Evolutionary conservation across 2,329 filamentous ascomycete species (phyloP).

Genomic region (Aspergillus candidus): DNA sequence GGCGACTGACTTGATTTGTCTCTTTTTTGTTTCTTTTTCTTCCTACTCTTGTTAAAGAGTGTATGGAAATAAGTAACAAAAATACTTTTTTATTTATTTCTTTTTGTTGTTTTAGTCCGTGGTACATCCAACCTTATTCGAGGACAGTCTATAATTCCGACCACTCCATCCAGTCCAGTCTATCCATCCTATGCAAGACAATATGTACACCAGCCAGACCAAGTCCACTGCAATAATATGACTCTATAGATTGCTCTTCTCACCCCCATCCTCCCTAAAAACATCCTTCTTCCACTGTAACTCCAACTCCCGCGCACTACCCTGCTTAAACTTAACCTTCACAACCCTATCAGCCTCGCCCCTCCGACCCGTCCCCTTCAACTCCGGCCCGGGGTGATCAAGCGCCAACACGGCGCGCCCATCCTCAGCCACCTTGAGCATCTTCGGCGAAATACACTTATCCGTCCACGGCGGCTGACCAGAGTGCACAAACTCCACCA

Average conservation of each 20-base stretch:
- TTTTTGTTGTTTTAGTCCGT: too few relatives aligned
- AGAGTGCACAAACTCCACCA: conserved; percentile 46
- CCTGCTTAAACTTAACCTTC: conserved; percentile 51
- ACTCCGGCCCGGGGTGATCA: conserved; percentile 51
- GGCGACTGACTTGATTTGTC: not conserved
- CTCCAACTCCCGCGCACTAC: conserved; percentile 51
- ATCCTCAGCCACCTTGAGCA: conserved; percentile 37
- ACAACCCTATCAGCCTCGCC: conserved; percentile 53
- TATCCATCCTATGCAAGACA: too few relatives aligned
- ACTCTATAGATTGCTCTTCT: conserved; percentile 28
- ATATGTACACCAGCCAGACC: not conserved
- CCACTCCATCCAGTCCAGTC: too few relatives aligned
- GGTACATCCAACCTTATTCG: too few relatives aligned
- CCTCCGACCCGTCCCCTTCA: conserved; percentile 43
- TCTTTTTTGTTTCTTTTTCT: not conserved
- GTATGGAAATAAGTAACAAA: too few relatives aligned
- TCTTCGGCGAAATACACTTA: conserved; percentile 43
- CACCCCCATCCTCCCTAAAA: conserved; percentile 29
- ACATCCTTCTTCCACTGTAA: conserved; percentile 47
- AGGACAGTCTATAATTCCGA: too few relatives aligned
- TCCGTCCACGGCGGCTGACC: conserved; percentile 42
- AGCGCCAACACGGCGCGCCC: conserved; percentile 49
- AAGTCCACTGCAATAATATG: too few relatives aligned
- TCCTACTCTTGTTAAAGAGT: too few relatives aligned
- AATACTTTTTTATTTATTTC: too few relatives aligned